Evolutionary conservation across 2,329 filamentous ascomycete genomes (phyloP).

Genomic region (Cytospora chrysosperma): DNA sequence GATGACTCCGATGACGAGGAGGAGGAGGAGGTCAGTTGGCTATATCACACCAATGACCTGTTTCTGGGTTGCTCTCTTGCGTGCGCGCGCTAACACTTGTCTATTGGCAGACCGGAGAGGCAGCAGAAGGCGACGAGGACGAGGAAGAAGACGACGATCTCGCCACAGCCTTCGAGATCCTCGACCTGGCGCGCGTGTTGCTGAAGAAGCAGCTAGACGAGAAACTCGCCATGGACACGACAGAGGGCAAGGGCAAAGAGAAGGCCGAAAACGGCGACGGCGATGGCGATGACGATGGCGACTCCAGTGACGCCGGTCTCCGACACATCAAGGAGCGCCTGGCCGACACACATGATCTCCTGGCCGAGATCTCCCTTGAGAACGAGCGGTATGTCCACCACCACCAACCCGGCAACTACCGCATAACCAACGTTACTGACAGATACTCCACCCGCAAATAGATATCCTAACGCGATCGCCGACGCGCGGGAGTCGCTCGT

Average conservation of each 20-base stretch:
- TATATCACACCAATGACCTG: not conserved
- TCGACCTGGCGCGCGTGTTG: constrained; percentile 73
- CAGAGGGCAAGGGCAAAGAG: constrained; percentile 46
- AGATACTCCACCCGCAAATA: constrained; percentile 31
- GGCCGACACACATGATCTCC: constrained; percentile 88
- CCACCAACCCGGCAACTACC: not conserved
- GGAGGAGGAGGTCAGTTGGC: constrained; percentile 9
- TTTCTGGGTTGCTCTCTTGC: not conserved
- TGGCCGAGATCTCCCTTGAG: constrained; percentile 95
- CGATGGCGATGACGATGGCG: constrained; percentile 34
- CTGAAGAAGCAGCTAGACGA: constrained; percentile 56
- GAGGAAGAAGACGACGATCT: constrained; percentile 71
- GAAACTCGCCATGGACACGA: constrained; percentile 35
- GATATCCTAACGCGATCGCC: constrained; percentile 80
- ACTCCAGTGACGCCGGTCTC: constrained; percentile 36
- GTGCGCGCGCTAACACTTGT: constrained; percentile 1
- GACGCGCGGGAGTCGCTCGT: constrained; percentile 77
- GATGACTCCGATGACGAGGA: constrained; percentile 76
- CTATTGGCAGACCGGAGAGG: constrained; percentile 37
- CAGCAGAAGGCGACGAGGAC: constrained; percentile 43
- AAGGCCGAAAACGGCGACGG: constrained; percentile 37
- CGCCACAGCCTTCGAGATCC: constrained; percentile 77
- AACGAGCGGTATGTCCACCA: constrained; percentile 68
- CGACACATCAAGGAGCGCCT: constrained; percentile 78
- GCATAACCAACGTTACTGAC: constrained; percentile 1